phyloP scores from a whole-genome alignment of 176 grass and related monocot genomes.

The Eleusine indica region DNA sequence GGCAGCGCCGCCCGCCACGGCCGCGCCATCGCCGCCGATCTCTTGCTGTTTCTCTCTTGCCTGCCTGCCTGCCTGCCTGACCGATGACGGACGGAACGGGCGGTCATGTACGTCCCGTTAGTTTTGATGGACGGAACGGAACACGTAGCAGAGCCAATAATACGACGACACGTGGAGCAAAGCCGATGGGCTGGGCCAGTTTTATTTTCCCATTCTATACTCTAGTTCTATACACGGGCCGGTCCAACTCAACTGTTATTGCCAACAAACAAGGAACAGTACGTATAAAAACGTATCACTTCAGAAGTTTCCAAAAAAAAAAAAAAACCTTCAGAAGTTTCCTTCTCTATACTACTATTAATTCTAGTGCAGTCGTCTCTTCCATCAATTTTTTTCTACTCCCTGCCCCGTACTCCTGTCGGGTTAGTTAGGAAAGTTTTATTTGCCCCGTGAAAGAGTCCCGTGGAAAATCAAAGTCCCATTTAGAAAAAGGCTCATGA shows the following conservation, averaged over 20 bases:
- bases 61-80: background rate
- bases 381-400: no score
- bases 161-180: constrained; percentile 8
- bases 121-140: background rate
- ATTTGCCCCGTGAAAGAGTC: no score
- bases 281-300: no score
- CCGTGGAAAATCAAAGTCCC: no score
- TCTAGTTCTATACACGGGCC: background rate
- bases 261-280: no score
- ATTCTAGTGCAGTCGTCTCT: no score
- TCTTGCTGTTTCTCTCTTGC: background rate
- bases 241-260: background rate
- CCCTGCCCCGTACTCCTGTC: no score
- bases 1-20: constrained; percentile 32
- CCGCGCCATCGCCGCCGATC: constrained; percentile 30
- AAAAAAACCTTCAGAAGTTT: no score
- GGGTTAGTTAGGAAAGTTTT: no score
- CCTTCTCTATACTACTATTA: no score
- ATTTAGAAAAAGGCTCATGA: no score
- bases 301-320: no score
- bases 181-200: background rate
- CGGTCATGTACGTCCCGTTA: background rate
- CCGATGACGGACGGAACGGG: background rate
- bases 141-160: constrained; percentile 28
- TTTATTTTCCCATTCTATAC: background rate